These are phyloP conservation scores for Exobasidium rhododendri DNA, from an alignment of 1,284 basidiomycete genomes.

Conservation along the genomic window DNA sequence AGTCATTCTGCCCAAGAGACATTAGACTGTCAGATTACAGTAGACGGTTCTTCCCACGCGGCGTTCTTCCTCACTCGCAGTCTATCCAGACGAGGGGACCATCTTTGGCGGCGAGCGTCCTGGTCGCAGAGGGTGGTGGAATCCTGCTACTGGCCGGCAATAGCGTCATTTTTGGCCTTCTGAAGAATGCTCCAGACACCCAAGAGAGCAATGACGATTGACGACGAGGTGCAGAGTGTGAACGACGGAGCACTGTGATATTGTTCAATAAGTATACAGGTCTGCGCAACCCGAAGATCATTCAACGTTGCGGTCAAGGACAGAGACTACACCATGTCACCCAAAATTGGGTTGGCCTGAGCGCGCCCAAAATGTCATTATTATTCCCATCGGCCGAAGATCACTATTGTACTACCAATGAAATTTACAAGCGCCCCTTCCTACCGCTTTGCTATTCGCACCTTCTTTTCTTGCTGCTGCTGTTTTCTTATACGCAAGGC, in stretches of 20 bases:
- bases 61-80: constrained; percentile 61
- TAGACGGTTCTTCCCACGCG: neutral
- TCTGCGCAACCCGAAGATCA: too few relatives aligned
- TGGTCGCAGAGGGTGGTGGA: constrained; percentile 35
- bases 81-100: constrained; percentile 83
- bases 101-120: constrained; percentile 49
- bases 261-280: too few relatives aligned
- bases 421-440: neutral
- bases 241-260: too few relatives aligned
- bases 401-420: too few relatives aligned
- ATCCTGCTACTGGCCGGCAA: constrained; percentile 15
- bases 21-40: neutral
- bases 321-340: neutral
- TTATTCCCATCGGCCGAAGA: neutral
- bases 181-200: neutral
- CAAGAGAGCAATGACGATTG: neutral
- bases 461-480: too few relatives aligned
- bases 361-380: too few relatives aligned
- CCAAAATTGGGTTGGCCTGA: neutral
- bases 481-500: too few relatives aligned
- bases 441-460: neutral
- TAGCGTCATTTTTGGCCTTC: neutral
- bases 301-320: too few relatives aligned
- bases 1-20: constrained; percentile 63
- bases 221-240: too few relatives aligned